Percentiles rank a stretch among this genome's conserved stretches.
phyloP scores from a whole-genome alignment of 2,329 filamentous ascomycete species.

The Lecanicillium sp. region DNA sequence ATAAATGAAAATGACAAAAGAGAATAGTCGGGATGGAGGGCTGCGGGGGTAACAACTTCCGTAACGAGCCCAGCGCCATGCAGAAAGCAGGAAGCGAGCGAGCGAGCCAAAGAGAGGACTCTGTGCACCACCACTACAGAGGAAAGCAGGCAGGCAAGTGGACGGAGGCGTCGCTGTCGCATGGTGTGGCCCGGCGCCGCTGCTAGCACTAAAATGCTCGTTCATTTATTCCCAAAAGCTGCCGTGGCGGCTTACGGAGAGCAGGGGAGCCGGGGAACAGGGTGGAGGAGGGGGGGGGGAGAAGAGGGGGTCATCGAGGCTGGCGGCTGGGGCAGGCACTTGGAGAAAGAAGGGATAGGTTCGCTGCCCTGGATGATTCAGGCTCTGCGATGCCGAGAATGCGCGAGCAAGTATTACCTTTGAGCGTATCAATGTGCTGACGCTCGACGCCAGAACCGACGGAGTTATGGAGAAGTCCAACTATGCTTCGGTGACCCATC shows the following conservation, averaged over 20 bases:
- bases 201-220: constrained; percentile 7
- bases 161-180: neutral
- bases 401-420: neutral
- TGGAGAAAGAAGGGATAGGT: neutral
- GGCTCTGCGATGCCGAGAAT: no score
- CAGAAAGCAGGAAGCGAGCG: no score
- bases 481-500: neutral
- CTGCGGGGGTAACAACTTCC: constrained; percentile 6
- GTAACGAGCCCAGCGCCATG: constrained; percentile 6
- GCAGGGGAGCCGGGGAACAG: no score
- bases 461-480: neutral
- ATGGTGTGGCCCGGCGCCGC: neutral
- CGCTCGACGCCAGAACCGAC: neutral
- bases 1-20: neutral
- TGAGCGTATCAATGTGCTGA: neutral
- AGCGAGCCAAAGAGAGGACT: neutral
- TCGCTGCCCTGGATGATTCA: neutral
- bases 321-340: neutral
- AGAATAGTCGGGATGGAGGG: constrained; percentile 1
- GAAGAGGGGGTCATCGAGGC: constrained; percentile 1
- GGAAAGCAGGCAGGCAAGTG: constrained; percentile 1
- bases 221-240: constrained; percentile 2
- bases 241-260: constrained; percentile 9
- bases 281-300: neutral
- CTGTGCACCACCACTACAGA: no score